phyloP scores from a whole-genome alignment of 1,139 yeast genomes.

The Debaryomycetaceae sp. region DNA sequence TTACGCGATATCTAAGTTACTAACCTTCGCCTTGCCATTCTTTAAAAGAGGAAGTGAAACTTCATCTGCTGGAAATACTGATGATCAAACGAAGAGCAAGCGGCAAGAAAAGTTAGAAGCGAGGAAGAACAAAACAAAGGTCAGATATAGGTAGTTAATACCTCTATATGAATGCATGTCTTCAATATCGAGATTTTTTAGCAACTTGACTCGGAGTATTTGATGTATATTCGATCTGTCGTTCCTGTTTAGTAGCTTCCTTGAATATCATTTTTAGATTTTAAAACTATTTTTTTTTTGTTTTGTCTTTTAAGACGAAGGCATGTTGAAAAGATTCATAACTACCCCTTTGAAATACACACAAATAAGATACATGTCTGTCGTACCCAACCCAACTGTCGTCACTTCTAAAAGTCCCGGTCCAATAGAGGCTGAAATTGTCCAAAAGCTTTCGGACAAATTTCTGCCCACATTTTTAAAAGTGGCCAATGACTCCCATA shows the following conservation, averaged over 20 bases:
- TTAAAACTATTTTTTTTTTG: no score
- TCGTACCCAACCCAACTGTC: slow-evolving; percentile 4
- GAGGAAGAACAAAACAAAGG: slow-evolving; percentile 32
- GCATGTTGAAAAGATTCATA: slow-evolving; percentile 1
- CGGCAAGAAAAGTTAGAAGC: slow-evolving; percentile 49
- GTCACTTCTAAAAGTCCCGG: slow-evolving; percentile 27
- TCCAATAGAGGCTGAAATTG: slow-evolving; percentile 52
- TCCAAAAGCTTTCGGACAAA: slow-evolving; percentile 38
- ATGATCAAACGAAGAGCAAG: slow-evolving; percentile 33
- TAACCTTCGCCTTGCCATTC: slow-evolving; percentile 19
- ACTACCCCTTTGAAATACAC: not conserved
- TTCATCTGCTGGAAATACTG: slow-evolving; percentile 7
- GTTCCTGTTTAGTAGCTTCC: no score
- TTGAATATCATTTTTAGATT: no score
- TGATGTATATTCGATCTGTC: no score
- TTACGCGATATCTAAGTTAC: slow-evolving; percentile 55
- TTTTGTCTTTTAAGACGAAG: no score
- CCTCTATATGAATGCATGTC: no score
- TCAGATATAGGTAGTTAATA: not conserved
- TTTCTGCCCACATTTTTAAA: slow-evolving; percentile 53
- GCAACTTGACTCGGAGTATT: no score
- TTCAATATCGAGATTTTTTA: no score
- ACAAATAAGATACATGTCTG: slow-evolving; percentile 1
- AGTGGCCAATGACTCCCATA: slow-evolving; percentile 77
- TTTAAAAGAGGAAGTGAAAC: slow-evolving; percentile 12